These are phyloP conservation scores for Auriculariales sp. DNA, from an alignment of 768 basidiomycete genomes.

Conservation along the genomic window DNA sequence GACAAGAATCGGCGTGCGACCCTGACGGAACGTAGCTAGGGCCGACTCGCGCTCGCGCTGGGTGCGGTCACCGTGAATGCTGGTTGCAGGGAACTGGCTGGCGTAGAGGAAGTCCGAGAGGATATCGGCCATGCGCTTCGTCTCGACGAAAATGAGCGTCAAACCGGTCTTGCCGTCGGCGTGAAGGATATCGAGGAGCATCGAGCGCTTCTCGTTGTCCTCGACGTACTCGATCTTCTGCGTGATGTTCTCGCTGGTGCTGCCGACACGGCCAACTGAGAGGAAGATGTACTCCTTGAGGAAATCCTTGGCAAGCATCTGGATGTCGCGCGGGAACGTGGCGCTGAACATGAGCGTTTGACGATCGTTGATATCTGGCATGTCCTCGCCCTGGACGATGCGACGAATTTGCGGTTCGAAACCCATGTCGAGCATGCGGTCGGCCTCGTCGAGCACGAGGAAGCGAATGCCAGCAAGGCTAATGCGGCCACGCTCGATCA, in stretches of 20 bases:
- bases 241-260: conserved; percentile 98
- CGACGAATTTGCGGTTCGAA: conserved; percentile 98
- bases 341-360: conserved; percentile 99
- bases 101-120: conserved; percentile 87
- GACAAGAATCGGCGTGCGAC: conserved; percentile 89
- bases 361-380: conserved; percentile 83
- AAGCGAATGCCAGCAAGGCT: conserved; percentile 93
- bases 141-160: conserved; percentile 96
- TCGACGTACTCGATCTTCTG: conserved; percentile 99
- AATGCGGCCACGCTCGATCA: conserved; percentile 96
- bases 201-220: conserved; percentile 91
- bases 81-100: conserved; percentile 78
- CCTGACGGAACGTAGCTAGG: conserved; percentile 86
- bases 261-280: conserved; percentile 94
- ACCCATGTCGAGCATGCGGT: conserved; percentile 99
- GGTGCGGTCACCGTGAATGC: conserved; percentile 95
- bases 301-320: conserved; percentile 90
- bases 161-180: conserved; percentile 62
- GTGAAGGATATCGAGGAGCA: conserved; percentile 83
- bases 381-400: conserved; percentile 96
- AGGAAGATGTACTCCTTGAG: conserved; percentile 98
- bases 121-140: conserved; percentile 98
- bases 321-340: conserved; percentile 98
- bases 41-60: conserved; percentile 97
- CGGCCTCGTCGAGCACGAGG: conserved; percentile 96